Base-by-base conservation (phyloP, 805 yeast species). In the Suhomyces sp. region DNA sequence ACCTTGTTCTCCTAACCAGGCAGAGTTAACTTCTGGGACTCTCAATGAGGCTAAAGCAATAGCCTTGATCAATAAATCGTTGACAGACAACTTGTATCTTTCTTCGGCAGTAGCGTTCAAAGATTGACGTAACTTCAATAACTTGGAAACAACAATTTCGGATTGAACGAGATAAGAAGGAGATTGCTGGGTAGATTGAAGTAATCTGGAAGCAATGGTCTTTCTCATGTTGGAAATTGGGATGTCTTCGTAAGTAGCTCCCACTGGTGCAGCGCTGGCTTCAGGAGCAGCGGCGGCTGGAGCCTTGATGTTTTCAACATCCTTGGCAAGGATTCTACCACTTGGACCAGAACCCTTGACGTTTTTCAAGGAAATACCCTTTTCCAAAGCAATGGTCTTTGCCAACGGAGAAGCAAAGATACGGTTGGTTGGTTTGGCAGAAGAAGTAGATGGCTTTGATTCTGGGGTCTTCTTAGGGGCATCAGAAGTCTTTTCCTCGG, bases 341-440 rank as follows among this genome's bases (percentile, higher is more conserved):
- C 80, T 80, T 67, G 98, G 98, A 61, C 99, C 99, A 43, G 97
- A 74, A 66, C 98, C 98, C 71, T 83, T 83, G 66, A 94, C 78
- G 63, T 83, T 83, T 76, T 87, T 89, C 65, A 93, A 82, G 43
- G 96, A 80, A 65, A 93, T 78, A 63, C 98, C 99, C 71, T 86
- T 83, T 72, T 93, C 97, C 60, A 92, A 79, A 54, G 99, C 99
- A 57, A 94, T 77, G 59, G 84, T 84, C 80, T 93, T 93, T 55
- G 99, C 99, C 59, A 87, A 77, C 53, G 99, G 99, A 55, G 98
- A 92, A 44, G 98, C 98, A 60, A 89, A 70, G 69, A 94, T 86
- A 74, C 97, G 83, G 61, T 79, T 87, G 49, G 79, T 75, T 25
- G 75, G 47, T 12, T 76, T 47, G 19, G 76, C 59, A 25, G 67